phyloP scores from a whole-genome alignment of 208 protist genomes.

The Leptomonas pyrrhocoris region DNA sequence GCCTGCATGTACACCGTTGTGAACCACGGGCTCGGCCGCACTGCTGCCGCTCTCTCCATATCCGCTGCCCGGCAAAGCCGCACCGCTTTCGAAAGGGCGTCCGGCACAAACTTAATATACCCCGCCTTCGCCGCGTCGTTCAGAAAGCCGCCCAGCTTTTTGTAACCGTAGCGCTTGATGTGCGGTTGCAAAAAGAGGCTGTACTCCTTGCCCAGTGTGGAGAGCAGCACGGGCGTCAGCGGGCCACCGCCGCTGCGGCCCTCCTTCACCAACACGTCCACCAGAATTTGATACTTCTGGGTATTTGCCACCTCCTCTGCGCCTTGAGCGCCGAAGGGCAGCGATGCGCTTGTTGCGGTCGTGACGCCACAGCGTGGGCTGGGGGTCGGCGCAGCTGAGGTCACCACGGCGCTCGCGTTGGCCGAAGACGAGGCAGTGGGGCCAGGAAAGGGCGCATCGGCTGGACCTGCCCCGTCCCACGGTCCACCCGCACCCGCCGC shows the following conservation, averaged over 20 bases:
- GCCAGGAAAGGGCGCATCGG: not conserved
- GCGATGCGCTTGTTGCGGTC: not conserved
- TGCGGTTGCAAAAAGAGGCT: slow-evolving; percentile 59
- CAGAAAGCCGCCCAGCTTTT: slow-evolving; percentile 80
- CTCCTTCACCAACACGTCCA: slow-evolving; percentile 76
- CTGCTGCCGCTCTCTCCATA: slow-evolving; percentile 49
- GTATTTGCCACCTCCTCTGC: slow-evolving; percentile 18
- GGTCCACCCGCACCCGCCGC: not conserved
- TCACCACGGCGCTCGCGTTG: not conserved
- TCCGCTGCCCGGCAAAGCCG: slow-evolving; percentile 59
- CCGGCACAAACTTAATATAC: slow-evolving; percentile 65
- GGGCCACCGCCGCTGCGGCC: slow-evolving; percentile 53
- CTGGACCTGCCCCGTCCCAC: not conserved
- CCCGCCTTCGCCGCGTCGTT: slow-evolving; percentile 74
- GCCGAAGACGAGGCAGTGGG: not conserved
- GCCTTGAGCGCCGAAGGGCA: not conserved
- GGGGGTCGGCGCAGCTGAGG: not conserved
- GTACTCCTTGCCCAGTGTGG: slow-evolving; percentile 89
- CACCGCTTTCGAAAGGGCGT: slow-evolving; percentile 77
- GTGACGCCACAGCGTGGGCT: too few species aligned
- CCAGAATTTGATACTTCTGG: slow-evolving; percentile 42
- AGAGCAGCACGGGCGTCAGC: slow-evolving; percentile 69
- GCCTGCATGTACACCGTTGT: slow-evolving; percentile 39
- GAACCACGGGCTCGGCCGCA: slow-evolving; percentile 66
- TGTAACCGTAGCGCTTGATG: slow-evolving; percentile 67